Evolutionary conservation across 1,284 basidiomycete genomes (phyloP).

Genomic region (Serendipita sp.): DNA sequence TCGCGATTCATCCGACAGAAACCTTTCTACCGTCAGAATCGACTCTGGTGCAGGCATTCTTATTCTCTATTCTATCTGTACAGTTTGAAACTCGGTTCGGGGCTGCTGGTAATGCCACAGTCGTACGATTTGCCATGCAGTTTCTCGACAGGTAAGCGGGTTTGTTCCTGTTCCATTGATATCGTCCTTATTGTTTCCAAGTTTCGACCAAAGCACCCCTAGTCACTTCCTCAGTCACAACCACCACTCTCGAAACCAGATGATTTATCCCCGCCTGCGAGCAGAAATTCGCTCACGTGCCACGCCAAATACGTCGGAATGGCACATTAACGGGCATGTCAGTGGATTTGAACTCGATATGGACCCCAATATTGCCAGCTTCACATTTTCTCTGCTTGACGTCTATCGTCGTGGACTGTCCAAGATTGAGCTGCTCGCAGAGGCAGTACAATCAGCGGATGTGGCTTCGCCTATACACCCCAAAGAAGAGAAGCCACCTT

Average conservation of each 20-base stretch:
- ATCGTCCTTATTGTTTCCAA: conserved; percentile 19
- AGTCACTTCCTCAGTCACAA: conserved; percentile 58
- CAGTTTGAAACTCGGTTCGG: conserved; percentile 59
- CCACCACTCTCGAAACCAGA: conserved; percentile 59
- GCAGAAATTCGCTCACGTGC: conserved; percentile 55
- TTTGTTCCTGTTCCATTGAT: conserved; percentile 24
- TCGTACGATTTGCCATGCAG: conserved; percentile 65
- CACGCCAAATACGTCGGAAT: conserved; percentile 34
- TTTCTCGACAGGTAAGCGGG: conserved; percentile 64
- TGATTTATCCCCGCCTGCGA: conserved; percentile 68
- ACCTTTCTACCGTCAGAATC: conserved; percentile 20
- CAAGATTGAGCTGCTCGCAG: conserved; percentile 7
- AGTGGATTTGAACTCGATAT: conserved; percentile 79
- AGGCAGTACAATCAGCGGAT: not conserved
- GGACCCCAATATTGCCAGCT: conserved; percentile 68
- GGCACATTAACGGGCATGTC: conserved; percentile 60
- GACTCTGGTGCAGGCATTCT: conserved; percentile 54
- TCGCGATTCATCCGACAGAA: conserved; percentile 33
- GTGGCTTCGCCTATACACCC: not conserved
- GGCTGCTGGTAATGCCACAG: conserved; percentile 61
- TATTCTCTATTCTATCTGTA: conserved; percentile 67
- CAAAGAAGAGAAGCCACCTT: not conserved
- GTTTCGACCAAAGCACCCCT: conserved; percentile 60
- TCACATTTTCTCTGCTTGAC: conserved; percentile 66
- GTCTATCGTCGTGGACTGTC: conserved; percentile 64